Evolutionary conservation across 2,329 filamentous ascomycete genomes (phyloP), one percentile per base, ranked within the genome.

Genomic region (Penicillium capsulatum): DNA sequence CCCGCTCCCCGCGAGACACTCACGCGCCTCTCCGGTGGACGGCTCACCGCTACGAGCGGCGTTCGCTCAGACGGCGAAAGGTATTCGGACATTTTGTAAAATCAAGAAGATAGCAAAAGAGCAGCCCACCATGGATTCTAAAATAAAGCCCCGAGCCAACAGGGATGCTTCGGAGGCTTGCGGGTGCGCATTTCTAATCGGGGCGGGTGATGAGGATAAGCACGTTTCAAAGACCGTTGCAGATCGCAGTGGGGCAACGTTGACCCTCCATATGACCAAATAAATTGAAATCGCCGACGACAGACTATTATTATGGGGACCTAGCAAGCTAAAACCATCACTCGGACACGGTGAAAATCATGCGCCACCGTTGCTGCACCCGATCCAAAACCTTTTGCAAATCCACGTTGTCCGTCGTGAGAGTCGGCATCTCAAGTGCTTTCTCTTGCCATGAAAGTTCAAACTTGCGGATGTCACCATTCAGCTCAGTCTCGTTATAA

Each of bases 381-480:
- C 17, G 15, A 4, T 22, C 14, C 31, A 51, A 16, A 2, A 50
- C 34, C 6, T 45, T 44, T 14, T 38, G 15, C 20, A 50, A 16
- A 13, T 50, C 31, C 4, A 31, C 16, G 2, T 11, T 14, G 7
- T 44, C 33, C 2, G 28, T 32, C 15, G 30, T 32, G 2, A 40
- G 42, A 24, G 45, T 36, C 19, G 42, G 32, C 7, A 28, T 34
- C 10, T 22, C 19, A 42, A 42, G 47, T 4, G 17, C 48, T 26
- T 50, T 22, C 9, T 31, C 20, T 24, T 52, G 47, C 51, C 51
- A 51, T 7, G 32, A 22, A n/a, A 39, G 16, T 30, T 50, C 51
- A 38, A 53, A 48, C 1, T 31, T 13, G 4, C 43, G 19, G 10
- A 51, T 24, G n/a, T 31, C 24, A 17, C 15, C 26, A 2, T 40